phyloP scores from a whole-genome alignment of 2,329 filamentous ascomycete species.

The Ceratocystis alfenasii region DNA sequence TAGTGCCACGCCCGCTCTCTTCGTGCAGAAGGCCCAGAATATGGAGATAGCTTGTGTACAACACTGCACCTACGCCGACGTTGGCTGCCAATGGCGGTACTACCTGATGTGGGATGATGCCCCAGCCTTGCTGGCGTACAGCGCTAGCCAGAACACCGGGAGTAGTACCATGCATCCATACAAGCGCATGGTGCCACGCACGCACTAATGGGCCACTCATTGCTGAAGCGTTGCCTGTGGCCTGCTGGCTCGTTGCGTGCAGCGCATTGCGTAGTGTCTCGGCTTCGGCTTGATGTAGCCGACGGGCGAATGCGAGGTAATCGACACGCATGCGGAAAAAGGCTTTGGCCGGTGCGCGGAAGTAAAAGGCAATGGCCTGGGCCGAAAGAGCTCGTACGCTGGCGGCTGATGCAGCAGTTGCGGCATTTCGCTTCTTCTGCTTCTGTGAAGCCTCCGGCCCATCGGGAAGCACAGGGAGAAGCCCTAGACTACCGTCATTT shows the following conservation, averaged over 20 bases:
- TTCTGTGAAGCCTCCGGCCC: conserved; percentile 37
- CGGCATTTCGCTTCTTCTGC: conserved; percentile 33
- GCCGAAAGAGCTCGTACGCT: conserved; percentile 73
- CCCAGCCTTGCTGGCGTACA: conserved; percentile 58
- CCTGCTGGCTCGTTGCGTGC: not conserved
- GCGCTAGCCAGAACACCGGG: conserved; percentile 58
- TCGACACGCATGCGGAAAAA: conserved; percentile 87
- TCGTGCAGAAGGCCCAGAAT: conserved; percentile 54
- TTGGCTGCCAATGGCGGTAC: conserved; percentile 64
- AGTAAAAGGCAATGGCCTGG: conserved; percentile 80
- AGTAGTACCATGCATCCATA: conserved; percentile 50
- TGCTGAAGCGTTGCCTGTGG: not conserved
- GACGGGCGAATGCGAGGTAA: conserved; percentile 52
- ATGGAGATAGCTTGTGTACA: conserved; percentile 66
- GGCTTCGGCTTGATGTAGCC: conserved; percentile 16
- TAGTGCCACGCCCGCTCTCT: conserved; percentile 44
- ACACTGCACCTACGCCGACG: conserved; percentile 57
- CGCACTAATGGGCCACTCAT: not conserved
- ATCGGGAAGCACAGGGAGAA: conserved; percentile 32
- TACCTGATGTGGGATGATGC: conserved; percentile 63
- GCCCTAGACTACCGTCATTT: conserved; percentile 35
- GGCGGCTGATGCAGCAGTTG: conserved; percentile 69
- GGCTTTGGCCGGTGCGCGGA: conserved; percentile 78
- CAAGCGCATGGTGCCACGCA: conserved; percentile 31
- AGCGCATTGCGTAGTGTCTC: conserved; percentile 28